Percentiles rank a stretch among this genome's conserved stretches.
phyloP scores from a whole-genome alignment of 2,329 filamentous ascomycete species.

The Calonectria multiphialidica region DNA sequence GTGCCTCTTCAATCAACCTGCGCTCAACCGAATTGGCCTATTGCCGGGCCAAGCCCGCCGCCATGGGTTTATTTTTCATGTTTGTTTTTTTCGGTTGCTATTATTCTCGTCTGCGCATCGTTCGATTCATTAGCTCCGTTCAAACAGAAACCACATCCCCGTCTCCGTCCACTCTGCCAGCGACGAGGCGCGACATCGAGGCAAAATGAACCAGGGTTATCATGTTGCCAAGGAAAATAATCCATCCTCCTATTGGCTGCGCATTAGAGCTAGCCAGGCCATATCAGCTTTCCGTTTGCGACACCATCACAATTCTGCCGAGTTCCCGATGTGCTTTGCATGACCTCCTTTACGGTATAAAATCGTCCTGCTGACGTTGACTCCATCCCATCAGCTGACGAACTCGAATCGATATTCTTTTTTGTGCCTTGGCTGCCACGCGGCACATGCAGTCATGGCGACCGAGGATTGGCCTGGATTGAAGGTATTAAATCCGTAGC shows the following conservation, averaged over 20 bases:
- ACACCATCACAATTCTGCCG: conserved; percentile 1
- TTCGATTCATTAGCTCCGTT: not conserved
- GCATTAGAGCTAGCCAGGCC: not conserved
- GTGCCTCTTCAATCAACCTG: not conserved
- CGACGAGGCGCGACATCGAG: conserved; percentile 13
- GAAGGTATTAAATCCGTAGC: not conserved
- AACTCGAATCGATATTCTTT: not conserved
- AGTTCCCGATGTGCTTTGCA: not conserved
- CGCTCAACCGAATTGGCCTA: not conserved
- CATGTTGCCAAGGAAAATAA: conserved; percentile 18
- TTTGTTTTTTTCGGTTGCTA: not conserved
- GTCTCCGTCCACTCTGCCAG: not conserved
- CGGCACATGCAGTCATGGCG: conserved; percentile 2
- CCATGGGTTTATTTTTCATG: not conserved
- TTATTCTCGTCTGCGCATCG: not conserved
- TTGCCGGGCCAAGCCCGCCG: not conserved
- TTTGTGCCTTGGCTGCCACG: not conserved
- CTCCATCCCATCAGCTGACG: conserved; percentile 22
- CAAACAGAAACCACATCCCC: not conserved
- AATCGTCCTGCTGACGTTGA: conserved; percentile 9
- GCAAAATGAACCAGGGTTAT: conserved; percentile 3
- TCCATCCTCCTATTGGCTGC: conserved; percentile 11
- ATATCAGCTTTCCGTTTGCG: conserved; percentile 15
- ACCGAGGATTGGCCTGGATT: not conserved
- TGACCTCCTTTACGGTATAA: not conserved